A percentile compares a stretch with the other conserved stretches of the same genome.
Evolutionary conservation across 2,329 filamentous ascomycete species (phyloP).

Genomic region (Colletotrichum acutatum): DNA sequence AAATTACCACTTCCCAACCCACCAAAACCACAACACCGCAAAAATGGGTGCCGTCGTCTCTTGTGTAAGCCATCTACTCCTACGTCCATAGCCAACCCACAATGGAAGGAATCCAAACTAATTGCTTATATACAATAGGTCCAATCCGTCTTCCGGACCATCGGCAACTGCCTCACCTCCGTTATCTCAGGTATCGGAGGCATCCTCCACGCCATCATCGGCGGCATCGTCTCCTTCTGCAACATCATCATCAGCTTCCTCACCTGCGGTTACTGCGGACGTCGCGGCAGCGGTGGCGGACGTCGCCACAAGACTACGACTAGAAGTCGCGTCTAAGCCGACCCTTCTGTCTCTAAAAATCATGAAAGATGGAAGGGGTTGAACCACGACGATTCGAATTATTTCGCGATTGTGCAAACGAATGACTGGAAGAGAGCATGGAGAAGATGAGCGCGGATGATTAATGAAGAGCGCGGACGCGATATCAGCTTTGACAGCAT

Average conservation of each 20-base stretch:
- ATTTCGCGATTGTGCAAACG: background rate
- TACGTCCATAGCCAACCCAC: constrained; percentile 31
- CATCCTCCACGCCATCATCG: constrained; percentile 74
- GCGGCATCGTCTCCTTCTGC: constrained; percentile 72
- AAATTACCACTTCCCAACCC: constrained; percentile 25
- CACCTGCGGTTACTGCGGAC: constrained; percentile 61
- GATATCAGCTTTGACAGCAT: constrained; percentile 16
- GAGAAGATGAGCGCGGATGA: background rate
- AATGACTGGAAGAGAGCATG: background rate
- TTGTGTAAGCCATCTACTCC: constrained; percentile 72
- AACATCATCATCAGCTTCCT: constrained; percentile 75
- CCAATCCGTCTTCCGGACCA: constrained; percentile 68
- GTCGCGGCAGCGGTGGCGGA: constrained; percentile 43
- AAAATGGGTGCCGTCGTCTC: constrained; percentile 87
- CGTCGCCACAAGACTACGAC: constrained; percentile 43
- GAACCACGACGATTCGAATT: background rate
- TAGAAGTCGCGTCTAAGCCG: constrained; percentile 44
- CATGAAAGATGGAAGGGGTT: background rate
- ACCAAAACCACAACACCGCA: constrained; percentile 36
- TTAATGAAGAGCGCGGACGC: background rate
- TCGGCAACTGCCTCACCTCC: constrained; percentile 75
- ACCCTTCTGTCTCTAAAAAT: background rate
- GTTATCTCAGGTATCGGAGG: constrained; percentile 74
- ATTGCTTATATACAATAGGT: constrained; percentile 54
- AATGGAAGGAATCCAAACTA: constrained; percentile 19